Conservation (phyloP, 169 alveolate genomes). For the Cryptosporidium felis region DNA sequence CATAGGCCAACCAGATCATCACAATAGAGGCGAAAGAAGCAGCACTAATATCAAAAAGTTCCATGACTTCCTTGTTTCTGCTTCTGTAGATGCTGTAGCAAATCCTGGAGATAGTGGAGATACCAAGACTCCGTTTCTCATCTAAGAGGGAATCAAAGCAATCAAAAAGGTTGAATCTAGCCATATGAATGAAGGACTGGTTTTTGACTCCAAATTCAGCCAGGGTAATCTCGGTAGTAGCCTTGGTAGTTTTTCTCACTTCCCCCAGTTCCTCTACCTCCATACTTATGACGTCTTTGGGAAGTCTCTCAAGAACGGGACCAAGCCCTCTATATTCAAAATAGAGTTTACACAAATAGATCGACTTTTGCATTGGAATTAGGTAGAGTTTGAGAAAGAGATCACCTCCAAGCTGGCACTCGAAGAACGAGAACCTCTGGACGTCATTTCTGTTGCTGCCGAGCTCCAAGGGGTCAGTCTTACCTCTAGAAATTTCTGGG, state of each 20-base stretch:
- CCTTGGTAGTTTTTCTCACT: no score
- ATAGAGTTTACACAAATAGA: conserved; percentile 1
- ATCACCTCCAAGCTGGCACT: conserved; percentile 25
- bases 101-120: not conserved
- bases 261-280: no score
- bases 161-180: conserved; percentile 34
- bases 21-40: not conserved
- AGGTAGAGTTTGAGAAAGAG: conserved; percentile 13
- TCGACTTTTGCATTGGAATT: conserved; percentile 4
- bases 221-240: no score
- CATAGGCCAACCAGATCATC: not conserved
- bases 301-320: no score
- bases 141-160: conserved; percentile 3
- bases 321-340: conserved; percentile 30
- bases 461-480: not conserved
- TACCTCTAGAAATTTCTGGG: not conserved
- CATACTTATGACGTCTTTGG: no score
- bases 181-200: not conserved
- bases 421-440: not conserved
- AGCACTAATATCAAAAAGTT: conserved; percentile 7
- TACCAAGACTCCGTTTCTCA: not conserved
- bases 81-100: conserved; percentile 19
- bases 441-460: not conserved
- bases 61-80: not conserved
- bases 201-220: not conserved